Conservation (phyloP, 345 rosid species). For the Murraya koenigii region DNA sequence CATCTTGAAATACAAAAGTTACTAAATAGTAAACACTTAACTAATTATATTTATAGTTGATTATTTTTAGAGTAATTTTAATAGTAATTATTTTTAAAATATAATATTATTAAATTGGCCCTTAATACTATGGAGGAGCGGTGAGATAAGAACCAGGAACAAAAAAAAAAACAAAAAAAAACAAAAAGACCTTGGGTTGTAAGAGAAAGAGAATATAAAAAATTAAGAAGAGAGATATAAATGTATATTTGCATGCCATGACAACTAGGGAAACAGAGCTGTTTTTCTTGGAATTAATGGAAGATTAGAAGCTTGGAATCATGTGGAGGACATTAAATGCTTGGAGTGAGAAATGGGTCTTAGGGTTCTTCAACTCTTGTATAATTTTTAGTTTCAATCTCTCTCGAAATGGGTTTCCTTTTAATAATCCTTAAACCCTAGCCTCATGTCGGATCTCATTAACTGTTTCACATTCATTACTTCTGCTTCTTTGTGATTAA, state of each 20-base stretch:
- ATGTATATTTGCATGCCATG: conserved; percentile 14
- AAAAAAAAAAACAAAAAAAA: background rate
- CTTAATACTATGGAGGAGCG: too few relatives aligned
- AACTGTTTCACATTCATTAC: conserved; percentile 22
- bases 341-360: conserved; percentile 36
- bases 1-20: too few relatives aligned
- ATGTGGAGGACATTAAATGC: conserved; percentile 68
- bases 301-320: conserved; percentile 61
- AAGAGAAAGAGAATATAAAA: conserved; percentile 12
- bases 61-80: too few relatives aligned
- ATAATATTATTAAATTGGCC: too few relatives aligned
- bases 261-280: conserved; percentile 40
- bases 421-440: conserved; percentile 33
- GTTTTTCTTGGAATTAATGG: conserved; percentile 31
- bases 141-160: conserved; percentile 5
- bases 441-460: conserved; percentile 58
- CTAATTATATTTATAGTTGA: too few relatives aligned
- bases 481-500: background rate
- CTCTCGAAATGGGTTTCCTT: conserved; percentile 34
- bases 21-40: too few relatives aligned
- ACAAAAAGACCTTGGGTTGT: conserved; percentile 9
- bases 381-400: conserved; percentile 28
- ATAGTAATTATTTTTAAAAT: too few relatives aligned
- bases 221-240: background rate
- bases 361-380: conserved; percentile 36